Evolutionary conservation across 768 basidiomycete species (phyloP).

Genomic region (Pulveroboletus sp.): DNA sequence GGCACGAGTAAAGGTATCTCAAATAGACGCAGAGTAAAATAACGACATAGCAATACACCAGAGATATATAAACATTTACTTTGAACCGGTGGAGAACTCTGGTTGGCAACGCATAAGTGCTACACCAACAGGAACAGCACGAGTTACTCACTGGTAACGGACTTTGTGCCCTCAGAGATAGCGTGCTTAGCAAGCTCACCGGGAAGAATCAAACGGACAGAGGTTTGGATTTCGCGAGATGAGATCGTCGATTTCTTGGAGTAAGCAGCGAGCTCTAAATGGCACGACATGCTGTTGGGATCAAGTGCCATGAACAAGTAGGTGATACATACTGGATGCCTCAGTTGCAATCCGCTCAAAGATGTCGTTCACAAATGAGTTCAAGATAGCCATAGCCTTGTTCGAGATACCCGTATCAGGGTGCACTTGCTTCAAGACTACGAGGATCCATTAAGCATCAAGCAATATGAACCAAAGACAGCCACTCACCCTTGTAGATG

Average conservation of each 20-base stretch:
- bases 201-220: slow-evolving; percentile 77
- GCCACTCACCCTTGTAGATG: slow-evolving; percentile 67
- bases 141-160: slow-evolving; percentile 54
- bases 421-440: slow-evolving; percentile 87
- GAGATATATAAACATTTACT: slow-evolving; percentile 34
- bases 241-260: slow-evolving; percentile 90
- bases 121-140: background rate
- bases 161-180: slow-evolving; percentile 80
- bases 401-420: slow-evolving; percentile 92
- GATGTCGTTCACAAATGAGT: slow-evolving; percentile 83
- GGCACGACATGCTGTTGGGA: background rate
- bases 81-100: slow-evolving; percentile 61
- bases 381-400: slow-evolving; percentile 81
- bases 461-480: background rate
- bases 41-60: slow-evolving; percentile 32
- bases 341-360: slow-evolving; percentile 77
- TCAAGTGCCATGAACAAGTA: background rate
- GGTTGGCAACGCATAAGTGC: slow-evolving; percentile 11
- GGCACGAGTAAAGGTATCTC: slow-evolving; percentile 23
- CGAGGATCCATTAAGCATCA: background rate
- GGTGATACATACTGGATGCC: slow-evolving; percentile 52
- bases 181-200: slow-evolving; percentile 87
- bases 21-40: slow-evolving; percentile 29
- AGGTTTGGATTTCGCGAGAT: slow-evolving; percentile 86
- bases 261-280: slow-evolving; percentile 70